Conservation (phyloP, 179 eudicot species). For the Amaranthus tricolor region DNA sequence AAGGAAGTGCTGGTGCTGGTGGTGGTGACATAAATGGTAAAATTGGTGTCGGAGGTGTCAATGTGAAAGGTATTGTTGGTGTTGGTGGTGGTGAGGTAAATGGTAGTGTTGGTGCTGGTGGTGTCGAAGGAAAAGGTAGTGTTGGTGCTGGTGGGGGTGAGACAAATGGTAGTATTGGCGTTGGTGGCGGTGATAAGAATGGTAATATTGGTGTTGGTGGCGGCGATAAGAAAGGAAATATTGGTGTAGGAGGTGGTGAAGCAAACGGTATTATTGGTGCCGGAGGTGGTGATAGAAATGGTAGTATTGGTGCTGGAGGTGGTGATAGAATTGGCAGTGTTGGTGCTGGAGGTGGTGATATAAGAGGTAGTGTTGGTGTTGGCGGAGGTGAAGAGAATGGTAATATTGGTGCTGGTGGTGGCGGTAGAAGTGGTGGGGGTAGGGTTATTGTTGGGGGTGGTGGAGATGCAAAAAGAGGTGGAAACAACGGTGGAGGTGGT, state of each 20-base stretch:
- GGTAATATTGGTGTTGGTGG: slow-evolving; percentile 18
- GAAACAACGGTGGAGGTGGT: slow-evolving; percentile 23
- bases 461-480: slow-evolving; percentile 10
- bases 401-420: slow-evolving; percentile 15
- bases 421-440: neutral
- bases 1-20: slow-evolving; percentile 7
- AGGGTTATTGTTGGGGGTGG: slow-evolving; percentile 17
- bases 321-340: slow-evolving; percentile 6
- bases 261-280: slow-evolving; percentile 3
- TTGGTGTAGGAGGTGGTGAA: slow-evolving; percentile 23
- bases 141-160: slow-evolving; percentile 20
- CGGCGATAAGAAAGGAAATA: slow-evolving; percentile 3
- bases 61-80: slow-evolving; percentile 9
- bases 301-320: slow-evolving; percentile 23
- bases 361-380: slow-evolving; percentile 22
- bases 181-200: slow-evolving; percentile 22
- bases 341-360: slow-evolving; percentile 19
- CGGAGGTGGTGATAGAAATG: slow-evolving; percentile 22
- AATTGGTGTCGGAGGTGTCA: slow-evolving; percentile 10
- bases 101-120: slow-evolving; percentile 7
- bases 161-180: slow-evolving; percentile 14
- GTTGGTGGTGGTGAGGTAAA: slow-evolving; percentile 19
- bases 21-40: slow-evolving; percentile 10
- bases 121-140: neutral
- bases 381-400: neutral